phyloP scores from a whole-genome alignment of 495 filamentous ascomycete genomes.

The Penicillium steckii region DNA sequence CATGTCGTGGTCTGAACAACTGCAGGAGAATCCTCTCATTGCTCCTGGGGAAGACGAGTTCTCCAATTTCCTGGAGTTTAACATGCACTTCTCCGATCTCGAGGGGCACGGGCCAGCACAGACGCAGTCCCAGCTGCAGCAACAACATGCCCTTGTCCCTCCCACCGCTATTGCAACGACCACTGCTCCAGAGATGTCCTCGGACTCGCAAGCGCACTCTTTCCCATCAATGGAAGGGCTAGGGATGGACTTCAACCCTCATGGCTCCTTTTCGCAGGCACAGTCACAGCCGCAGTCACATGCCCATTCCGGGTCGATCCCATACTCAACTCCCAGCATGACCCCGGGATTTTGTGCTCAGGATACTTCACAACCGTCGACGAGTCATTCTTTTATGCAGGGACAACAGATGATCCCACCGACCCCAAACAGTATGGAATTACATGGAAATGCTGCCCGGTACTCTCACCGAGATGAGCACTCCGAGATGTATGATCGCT shows the following conservation, averaged over 20 bases:
- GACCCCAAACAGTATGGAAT: slow-evolving; percentile 89
- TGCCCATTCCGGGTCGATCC: slow-evolving; percentile 13
- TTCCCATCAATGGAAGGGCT: slow-evolving; percentile 30
- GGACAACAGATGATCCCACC: slow-evolving; percentile 73
- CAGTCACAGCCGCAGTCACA: not conserved
- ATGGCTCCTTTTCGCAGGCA: slow-evolving; percentile 16
- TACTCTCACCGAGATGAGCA: slow-evolving; percentile 63
- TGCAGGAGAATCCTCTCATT: slow-evolving; percentile 34
- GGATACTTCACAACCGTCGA: slow-evolving; percentile 28
- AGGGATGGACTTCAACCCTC: slow-evolving; percentile 34
- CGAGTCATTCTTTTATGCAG: slow-evolving; percentile 50
- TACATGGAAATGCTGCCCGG: slow-evolving; percentile 67
- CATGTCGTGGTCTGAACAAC: slow-evolving; percentile 42
- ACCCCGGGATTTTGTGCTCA: slow-evolving; percentile 42
- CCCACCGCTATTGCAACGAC: slow-evolving; percentile 33
- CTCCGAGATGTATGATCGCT: slow-evolving; percentile 67
- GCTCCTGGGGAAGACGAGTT: slow-evolving; percentile 49
- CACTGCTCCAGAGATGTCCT: slow-evolving; percentile 15
- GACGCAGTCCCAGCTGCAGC: slow-evolving; percentile 30
- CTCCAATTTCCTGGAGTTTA: slow-evolving; percentile 54
- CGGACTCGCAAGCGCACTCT: slow-evolving; percentile 31
- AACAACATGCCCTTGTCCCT: slow-evolving; percentile 26
- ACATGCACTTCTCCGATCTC: slow-evolving; percentile 48
- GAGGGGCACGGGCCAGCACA: slow-evolving; percentile 42
- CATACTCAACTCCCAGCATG: slow-evolving; percentile 33